Percentiles rank a stretch among this genome's conserved stretches.
These are phyloP conservation scores for Cyberlindnera subsufficiens DNA, from an alignment of 805 yeast genomes.

Conservation along the genomic window DNA sequence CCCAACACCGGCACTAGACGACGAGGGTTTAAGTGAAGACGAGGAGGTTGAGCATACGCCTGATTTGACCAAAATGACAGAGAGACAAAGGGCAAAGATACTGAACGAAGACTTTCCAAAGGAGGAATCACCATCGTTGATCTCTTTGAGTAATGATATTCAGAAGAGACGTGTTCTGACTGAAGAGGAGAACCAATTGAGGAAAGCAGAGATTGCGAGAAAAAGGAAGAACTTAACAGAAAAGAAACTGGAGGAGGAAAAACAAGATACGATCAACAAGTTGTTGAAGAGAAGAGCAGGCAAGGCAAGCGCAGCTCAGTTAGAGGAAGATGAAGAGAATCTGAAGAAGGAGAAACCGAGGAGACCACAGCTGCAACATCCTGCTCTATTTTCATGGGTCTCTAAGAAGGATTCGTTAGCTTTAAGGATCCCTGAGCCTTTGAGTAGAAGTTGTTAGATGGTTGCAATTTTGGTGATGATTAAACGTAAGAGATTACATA, in stretches of 20 bases:
- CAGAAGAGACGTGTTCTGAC: constrained; percentile 53
- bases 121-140: constrained; percentile 1
- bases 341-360: constrained; percentile 15
- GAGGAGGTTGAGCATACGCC: constrained; percentile 2
- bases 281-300: constrained; percentile 79
- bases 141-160: constrained; percentile 18
- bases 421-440: constrained; percentile 19
- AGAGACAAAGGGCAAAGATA: constrained; percentile 22
- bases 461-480: no score
- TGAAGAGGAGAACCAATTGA: constrained; percentile 76
- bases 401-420: constrained; percentile 9
- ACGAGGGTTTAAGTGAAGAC: constrained; percentile 18
- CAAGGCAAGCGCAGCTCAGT: constrained; percentile 30
- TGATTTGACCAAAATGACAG: constrained; percentile 24
- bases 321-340: constrained; percentile 17
- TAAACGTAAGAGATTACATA: no score
- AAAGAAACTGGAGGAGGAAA: constrained; percentile 84
- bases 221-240: constrained; percentile 81
- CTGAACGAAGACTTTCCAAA: constrained; percentile 6
- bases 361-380: constrained; percentile 19
- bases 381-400: constrained; percentile 20
- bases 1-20: constrained; percentile 22
- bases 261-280: constrained; percentile 84
- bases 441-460: not conserved
- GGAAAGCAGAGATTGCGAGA: constrained; percentile 84